Base-by-base conservation (phyloP, 139 green algal species). In the Asterochloris sp. region DNA sequence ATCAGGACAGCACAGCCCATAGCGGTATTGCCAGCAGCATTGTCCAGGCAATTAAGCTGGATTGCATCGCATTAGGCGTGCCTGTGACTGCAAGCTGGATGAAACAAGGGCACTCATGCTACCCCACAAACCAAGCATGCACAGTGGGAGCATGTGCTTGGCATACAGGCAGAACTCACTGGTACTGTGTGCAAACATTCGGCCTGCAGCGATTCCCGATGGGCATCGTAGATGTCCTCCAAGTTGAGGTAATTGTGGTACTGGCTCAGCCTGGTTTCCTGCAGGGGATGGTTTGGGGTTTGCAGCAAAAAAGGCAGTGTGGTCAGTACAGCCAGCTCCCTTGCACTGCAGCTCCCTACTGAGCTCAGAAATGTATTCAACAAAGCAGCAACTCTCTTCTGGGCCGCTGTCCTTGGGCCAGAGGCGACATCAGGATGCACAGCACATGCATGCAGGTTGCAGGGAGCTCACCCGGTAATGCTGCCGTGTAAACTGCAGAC, bases 201-300 rank as follows among this genome's bases (percentile, higher is more conserved):
- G 9, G 21, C 26, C 23, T 82, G 63, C 28, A 90, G 74, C 26
- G 38, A 12, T 10, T 74, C 62, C 66, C 78, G 28, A 15, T 81
- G 79, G 12, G 69, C 71, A 60, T 89, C 38, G 26, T 94, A 87
- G n/a, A 82, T 76, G 8, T 92, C 82, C 60, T 90, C 82, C 21
- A 92, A 74, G 85, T 98, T 98, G 74, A 91, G 91, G 88, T 98
- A 98, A 85, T 98, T 97, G 38, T 87, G 84, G 89, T 96, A 98
- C 83, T 92, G 79, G 62, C 84, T 21, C 67, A 96, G 84, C 6
- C 92, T 86, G 38, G 81, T 75, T 19, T 68, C 74, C 82, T 88
- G 79, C 74, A 80, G 24, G 19, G 21, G 66, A 10, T n/a, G 62
- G 4, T 4, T 27, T 82, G 78, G 13, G 80, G 29, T 29, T 27